Evolutionary conservation across 768 basidiomycete genomes (phyloP), one percentile per base, ranked within the genome.

Genomic region (Boletus sp.): DNA sequence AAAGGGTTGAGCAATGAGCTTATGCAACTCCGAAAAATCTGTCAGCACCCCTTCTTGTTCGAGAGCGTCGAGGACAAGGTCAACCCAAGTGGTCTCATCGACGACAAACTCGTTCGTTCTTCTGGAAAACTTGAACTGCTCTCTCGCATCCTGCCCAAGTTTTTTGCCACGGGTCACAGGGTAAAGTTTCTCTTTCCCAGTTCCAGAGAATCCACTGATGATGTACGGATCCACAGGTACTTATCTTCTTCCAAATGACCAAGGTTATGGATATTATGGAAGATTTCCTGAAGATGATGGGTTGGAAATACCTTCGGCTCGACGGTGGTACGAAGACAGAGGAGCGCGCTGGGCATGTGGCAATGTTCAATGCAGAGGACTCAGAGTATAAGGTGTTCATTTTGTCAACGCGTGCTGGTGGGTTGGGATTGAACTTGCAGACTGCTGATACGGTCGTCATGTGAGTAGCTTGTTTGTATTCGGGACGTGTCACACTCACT

Each of bases 201-300:
- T 5, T 37, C 5, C 5, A 34, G 17, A 35, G 7, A 23, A 43
- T 19, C 4, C 60, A 34, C 11, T 56, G 8, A 50, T 51, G 49
- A 39, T 19, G 40, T 47, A n/a, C 51, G 52, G 41, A 52, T 14
- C 47, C 43, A 0, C 59, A 93, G 90, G 92, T 96, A 43, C 84
- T 99, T 53, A 98, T 99, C 63, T 98, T 99, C 84, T 98, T 98
- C 86, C 97, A 99, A 74, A 98, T 98, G 97, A 98, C 95, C 15
- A 91, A 93, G 66, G 93, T 98, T 63, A 97, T 98, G 95, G 92
- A 96, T 58, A 94, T 97, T 68, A 93, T 96, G 84, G 92, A 93
- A 64, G 95, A 98, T 64, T 98, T 94, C 65, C 73, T 97, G 65
- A 90, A 88, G 68, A 86, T 87, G 80, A 84, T 86, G 82, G 81